phyloP scores from a whole-genome alignment of 108 stramenopile genomes.

The Cyclotella distinguenda region DNA sequence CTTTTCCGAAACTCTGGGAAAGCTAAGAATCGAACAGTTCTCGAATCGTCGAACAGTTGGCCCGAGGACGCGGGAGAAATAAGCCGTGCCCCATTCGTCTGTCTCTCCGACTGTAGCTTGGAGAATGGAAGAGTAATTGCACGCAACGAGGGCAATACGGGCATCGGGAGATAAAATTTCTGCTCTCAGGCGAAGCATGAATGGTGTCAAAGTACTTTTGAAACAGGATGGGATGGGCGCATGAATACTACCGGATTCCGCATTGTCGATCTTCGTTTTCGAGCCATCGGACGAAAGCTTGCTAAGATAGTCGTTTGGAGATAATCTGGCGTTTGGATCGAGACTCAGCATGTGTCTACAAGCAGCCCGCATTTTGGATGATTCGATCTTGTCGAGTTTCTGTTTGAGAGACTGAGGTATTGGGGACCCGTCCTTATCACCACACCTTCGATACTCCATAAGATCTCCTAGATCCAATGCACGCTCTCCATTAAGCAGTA shows the following conservation, averaged over 20 bases:
- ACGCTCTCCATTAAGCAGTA: constrained; percentile 91
- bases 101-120: constrained; percentile 68
- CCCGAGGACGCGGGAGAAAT: constrained; percentile 64
- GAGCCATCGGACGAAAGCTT: constrained; percentile 18
- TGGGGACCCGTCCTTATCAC: constrained; percentile 7
- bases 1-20: too few relatives aligned
- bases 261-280: neutral
- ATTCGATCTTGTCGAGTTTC: constrained; percentile 87
- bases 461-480: constrained; percentile 91
- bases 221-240: constrained; percentile 62
- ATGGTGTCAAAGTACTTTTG: constrained; percentile 52
- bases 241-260: constrained; percentile 1
- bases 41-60: constrained; percentile 34
- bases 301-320: constrained; percentile 47
- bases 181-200: constrained; percentile 52
- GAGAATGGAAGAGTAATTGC: constrained; percentile 71
- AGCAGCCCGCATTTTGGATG: constrained; percentile 74
- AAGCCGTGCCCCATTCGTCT: constrained; percentile 73
- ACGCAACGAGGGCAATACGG: constrained; percentile 80
- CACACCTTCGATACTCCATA: constrained; percentile 73
- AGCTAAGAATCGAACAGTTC: neutral
- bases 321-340: constrained; percentile 75
- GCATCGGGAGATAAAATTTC: constrained; percentile 84
- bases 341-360: constrained; percentile 87
- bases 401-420: constrained; percentile 62